Base-by-base conservation (phyloP, 768 basidiomycete species). In the Leccinum pellstonianum region DNA sequence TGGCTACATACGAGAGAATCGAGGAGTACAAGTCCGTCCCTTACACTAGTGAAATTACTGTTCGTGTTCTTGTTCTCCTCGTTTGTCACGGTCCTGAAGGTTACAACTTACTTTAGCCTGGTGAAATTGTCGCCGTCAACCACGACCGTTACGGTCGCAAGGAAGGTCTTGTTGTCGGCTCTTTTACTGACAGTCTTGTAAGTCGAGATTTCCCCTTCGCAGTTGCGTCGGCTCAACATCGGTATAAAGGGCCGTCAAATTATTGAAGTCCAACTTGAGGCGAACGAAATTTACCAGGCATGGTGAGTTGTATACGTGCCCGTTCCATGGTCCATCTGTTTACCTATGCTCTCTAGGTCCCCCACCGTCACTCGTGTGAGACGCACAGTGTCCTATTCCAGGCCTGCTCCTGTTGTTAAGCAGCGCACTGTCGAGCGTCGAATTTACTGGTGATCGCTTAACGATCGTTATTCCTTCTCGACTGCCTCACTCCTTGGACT, bases 141-240 rank as follows among this genome's bases (percentile, higher is more conserved):
- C 82, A 90, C 68, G 83, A 83, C 41, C 55, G 74, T 31, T 80
- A 80, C 60, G 88, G 87, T 66, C 79, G 83, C 62, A 83, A 81
- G 68, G 91, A 95, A 70, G 92, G 93, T 54, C 81, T 93, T 58
- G 91, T 93, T 64, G 77, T 92, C 38, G 89, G 90, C 43, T 82
- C 88, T 35, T 86, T 89, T 76, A 66, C 82, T 58, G 91, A 93
- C 82, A 77, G 80, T 64, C 74, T 79, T 55, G 91, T 91, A 73
- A 64, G 88, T 80, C 57, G 15, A 23, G 5, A 21, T 35, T 19
- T 15, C 47, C 55, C 33, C 15, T 37, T 2, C 19, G 2, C 58
- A 29, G n/a, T 2, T 2, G 4, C 17, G 46, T 23, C 29, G 50
- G 53, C 55, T 57, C 33, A 60, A 63, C 19, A 37, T 50, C 46